Evolutionary conservation across 805 yeast genomes (phyloP).

Genomic region (Wickerhamomyces ciferrii): DNA sequence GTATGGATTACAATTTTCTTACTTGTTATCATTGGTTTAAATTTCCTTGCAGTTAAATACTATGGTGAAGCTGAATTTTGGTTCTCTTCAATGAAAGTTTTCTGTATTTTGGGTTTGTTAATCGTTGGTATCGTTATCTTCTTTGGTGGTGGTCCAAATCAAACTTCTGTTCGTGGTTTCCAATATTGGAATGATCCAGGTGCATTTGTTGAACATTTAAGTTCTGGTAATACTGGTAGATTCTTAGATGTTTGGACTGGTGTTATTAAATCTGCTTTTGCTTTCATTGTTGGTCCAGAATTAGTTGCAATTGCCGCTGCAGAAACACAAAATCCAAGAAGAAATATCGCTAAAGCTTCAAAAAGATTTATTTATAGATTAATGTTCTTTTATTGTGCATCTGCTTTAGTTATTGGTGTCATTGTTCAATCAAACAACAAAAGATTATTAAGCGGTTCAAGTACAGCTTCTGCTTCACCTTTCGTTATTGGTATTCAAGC

Average conservation of each 20-base stretch:
- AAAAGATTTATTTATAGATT: constrained; percentile 49
- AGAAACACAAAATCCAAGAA: constrained; percentile 54
- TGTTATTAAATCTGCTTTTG: constrained; percentile 60
- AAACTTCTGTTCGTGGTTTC: constrained; percentile 53
- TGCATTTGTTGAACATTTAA: constrained; percentile 43
- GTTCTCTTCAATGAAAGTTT: constrained; percentile 52
- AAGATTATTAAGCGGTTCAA: constrained; percentile 37
- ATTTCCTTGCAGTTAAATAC: constrained; percentile 51
- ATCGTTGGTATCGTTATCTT: constrained; percentile 51
- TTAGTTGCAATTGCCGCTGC: constrained; percentile 51
- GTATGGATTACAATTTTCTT: constrained; percentile 58
- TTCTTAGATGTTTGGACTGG: constrained; percentile 62
- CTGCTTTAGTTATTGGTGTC: constrained; percentile 65
- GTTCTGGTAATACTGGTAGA: constrained; percentile 51
- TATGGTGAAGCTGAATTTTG: constrained; percentile 63
- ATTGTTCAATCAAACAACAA: constrained; percentile 60
- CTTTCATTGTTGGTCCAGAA: constrained; percentile 62
- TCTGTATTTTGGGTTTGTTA: constrained; percentile 60
- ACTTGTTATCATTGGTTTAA: constrained; percentile 37
- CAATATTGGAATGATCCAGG: constrained; percentile 63
- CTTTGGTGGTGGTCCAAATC: constrained; percentile 60
- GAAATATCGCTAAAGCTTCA: constrained; percentile 58
- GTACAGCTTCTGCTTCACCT: constrained; percentile 66
- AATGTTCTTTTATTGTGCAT: constrained; percentile 54
- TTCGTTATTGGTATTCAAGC: constrained; percentile 75